A percentile compares a stretch with the other conserved stretches of the same genome.
Conservation (phyloP, 1,139 yeast genomes). For the Pichia cactophila region DNA sequence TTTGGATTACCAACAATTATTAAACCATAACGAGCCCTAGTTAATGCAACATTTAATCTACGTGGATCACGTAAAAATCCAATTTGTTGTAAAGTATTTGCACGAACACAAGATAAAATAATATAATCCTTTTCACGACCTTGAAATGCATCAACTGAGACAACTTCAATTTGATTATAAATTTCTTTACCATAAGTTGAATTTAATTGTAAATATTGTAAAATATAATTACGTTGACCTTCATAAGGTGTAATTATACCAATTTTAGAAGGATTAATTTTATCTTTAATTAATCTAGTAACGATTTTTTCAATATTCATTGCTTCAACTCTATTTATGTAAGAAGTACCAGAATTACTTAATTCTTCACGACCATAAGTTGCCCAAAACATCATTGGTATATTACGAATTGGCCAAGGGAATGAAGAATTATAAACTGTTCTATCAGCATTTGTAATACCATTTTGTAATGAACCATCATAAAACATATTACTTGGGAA, state of each 20-base stretch:
- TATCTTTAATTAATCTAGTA: constrained; percentile 67
- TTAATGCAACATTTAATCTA: constrained; percentile 85
- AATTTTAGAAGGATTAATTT: constrained; percentile 74
- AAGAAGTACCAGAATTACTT: constrained; percentile 77
- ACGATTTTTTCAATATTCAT: constrained; percentile 81
- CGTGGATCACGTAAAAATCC: constrained; percentile 89
- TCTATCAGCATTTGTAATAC: constrained; percentile 74
- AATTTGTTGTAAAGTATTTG: constrained; percentile 73
- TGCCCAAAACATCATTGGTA: constrained; percentile 96
- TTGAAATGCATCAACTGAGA: constrained; percentile 93
- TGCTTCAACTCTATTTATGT: constrained; percentile 81
- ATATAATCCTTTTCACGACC: constrained; percentile 93
- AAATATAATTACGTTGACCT: constrained; percentile 82
- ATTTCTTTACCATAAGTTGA: constrained; percentile 61
- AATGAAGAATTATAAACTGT: constrained; percentile 48
- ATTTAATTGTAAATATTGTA: constrained; percentile 70
- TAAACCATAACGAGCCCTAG: constrained; percentile 84
- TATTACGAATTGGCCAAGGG: constrained; percentile 82
- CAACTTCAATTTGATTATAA: constrained; percentile 74
- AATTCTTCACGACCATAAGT: constrained; percentile 86
- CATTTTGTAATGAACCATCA: constrained; percentile 88
- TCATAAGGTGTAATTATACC: constrained; percentile 94
- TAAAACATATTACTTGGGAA: constrained; percentile 90
- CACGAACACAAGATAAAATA: constrained; percentile 84
- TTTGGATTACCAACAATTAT: constrained; percentile 80